A percentile compares a stretch with the other conserved stretches of the same genome.
Conservation (phyloP, 306 rosid species). For the Castanea mollissima region DNA sequence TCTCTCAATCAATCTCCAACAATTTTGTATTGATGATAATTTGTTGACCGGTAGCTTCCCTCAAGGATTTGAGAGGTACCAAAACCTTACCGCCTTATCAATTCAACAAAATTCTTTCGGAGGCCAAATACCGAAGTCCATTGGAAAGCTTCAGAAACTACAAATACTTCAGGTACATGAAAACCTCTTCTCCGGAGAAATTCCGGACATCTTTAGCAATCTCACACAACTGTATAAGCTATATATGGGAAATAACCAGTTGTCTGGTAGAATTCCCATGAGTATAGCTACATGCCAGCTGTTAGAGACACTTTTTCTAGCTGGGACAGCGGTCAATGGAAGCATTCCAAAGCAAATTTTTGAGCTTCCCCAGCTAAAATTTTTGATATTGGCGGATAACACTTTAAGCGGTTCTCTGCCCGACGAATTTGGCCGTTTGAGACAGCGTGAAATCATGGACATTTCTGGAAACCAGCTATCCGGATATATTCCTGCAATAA, state of each 20-base stretch:
- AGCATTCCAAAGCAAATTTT: constrained; percentile 35
- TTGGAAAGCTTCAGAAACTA: constrained; percentile 26
- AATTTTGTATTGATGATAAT: constrained; percentile 32
- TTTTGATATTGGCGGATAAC: constrained; percentile 18
- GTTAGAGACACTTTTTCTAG: background rate
- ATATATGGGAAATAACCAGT: constrained; percentile 14
- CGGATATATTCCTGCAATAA: constrained; percentile 24
- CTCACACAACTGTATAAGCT: constrained; percentile 10
- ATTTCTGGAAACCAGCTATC: constrained; percentile 31
- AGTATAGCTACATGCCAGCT: constrained; percentile 32
- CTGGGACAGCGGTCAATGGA: constrained; percentile 30
- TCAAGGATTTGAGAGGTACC: constrained; percentile 21
- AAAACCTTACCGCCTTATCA: constrained; percentile 29
- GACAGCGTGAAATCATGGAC: constrained; percentile 17
- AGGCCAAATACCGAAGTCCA: constrained; percentile 34
- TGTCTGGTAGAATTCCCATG: constrained; percentile 26
- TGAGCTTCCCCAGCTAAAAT: constrained; percentile 19
- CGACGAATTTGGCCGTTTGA: constrained; percentile 16
- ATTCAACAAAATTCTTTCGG: constrained; percentile 26
- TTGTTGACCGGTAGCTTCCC: constrained; percentile 30
- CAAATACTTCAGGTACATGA: background rate
- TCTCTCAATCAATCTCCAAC: constrained; percentile 26
- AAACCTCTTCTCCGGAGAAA: constrained; percentile 37
- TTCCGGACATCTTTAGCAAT: constrained; percentile 47
- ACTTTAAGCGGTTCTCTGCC: constrained; percentile 34